Evolutionary conservation across 1,284 basidiomycete species (phyloP), one percentile per base, ranked within the genome.

Genomic region (Psilocybe mexicana): DNA sequence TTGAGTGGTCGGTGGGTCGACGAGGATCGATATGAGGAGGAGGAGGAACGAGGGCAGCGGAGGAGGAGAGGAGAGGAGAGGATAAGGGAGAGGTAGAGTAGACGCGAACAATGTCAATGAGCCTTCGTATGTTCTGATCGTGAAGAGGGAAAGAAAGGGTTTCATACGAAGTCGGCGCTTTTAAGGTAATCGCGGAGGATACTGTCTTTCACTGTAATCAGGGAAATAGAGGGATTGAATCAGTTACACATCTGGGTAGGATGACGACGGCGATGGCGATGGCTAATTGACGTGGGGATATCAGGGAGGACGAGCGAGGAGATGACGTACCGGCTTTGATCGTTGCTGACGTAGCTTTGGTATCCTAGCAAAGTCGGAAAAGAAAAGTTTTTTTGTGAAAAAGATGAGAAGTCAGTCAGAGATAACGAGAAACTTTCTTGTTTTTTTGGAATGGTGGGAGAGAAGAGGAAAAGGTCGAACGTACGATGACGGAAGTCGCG

Each of bases 401-500:
- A 73, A 51, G 70, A 43, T 66, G 40, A 33, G n/a, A 56, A 30
- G 42, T 35, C 26, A 30, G 42, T 35, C 26, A 14, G 43, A 45
- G 8, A 18, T 18, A 18, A 18, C 18, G 18, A 18, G 18, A 18
- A 18, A 18, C 18, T 18, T 18, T 18, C 18, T 18, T 18, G 18
- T 18, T 18, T 18, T 18, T 18, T 18, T 18, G 18, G 18, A 18
- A 18, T 18, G 18, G 18, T 18, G 18, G 18, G 18, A 18, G 18
- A 18, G 18, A 18, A 18, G 18, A 18, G 58, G n/a, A 12, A 52
- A 42, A 8, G 23, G 14, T 11, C 43, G 6, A 42, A 78, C 83
- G 60, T 66, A 86, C 85, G 46, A 80, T 80, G 4, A 84, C 85
- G n/a, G 82, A 82, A 0, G 86, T 87, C 1, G 83, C 66, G 67